A percentile compares a stretch with the other conserved stretches of the same genome.
phyloP scores from a whole-genome alignment of 345 rosid genomes.

The Populus euphratica region DNA sequence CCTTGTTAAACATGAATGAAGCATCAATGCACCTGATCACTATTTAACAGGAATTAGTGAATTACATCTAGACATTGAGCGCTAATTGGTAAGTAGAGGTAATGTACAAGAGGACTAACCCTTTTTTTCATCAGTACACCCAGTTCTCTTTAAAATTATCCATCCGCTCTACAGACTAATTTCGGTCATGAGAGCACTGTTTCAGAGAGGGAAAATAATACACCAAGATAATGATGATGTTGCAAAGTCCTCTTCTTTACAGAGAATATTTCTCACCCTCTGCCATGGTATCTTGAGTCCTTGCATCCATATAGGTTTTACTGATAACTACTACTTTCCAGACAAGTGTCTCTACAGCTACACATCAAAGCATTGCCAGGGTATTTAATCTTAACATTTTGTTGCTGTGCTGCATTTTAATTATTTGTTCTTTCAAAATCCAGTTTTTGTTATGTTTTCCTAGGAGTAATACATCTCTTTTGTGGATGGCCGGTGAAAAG shows the following conservation, averaged over 20 bases:
- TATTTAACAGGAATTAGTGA: background rate
- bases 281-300: background rate
- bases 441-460: background rate
- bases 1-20: background rate
- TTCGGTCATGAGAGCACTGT: background rate
- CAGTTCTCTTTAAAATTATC: background rate
- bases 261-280: background rate
- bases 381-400: background rate
- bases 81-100: background rate
- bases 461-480: no score
- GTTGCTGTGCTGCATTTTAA: background rate
- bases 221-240: background rate
- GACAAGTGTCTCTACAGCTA: background rate
- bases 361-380: background rate
- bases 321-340: background rate
- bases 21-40: background rate
- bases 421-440: background rate
- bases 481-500: constrained; percentile 2
- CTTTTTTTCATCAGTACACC: background rate
- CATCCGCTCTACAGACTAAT: no score
- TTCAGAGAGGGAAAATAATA: background rate
- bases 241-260: background rate
- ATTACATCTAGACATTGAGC: background rate
- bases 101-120: background rate
- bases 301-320: background rate